Evolutionary conservation across 495 filamentous ascomycete genomes (phyloP).

Genomic region (Annulohypoxylon bovei): DNA sequence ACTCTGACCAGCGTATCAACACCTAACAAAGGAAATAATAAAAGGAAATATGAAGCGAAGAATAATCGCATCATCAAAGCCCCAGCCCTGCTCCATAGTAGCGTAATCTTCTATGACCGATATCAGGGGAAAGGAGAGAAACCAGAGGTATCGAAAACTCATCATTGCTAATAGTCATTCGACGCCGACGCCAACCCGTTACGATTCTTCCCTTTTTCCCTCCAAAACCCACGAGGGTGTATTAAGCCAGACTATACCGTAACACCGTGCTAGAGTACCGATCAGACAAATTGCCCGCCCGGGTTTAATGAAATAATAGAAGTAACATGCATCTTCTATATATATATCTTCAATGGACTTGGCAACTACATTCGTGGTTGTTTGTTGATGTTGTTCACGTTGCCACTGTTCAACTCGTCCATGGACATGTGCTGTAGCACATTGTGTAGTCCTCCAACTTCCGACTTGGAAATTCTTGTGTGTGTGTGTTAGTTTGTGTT

Average conservation of each 20-base stretch:
- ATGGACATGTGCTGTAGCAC: slow-evolving; percentile 4
- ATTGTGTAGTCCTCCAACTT: background rate
- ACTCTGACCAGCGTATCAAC: background rate
- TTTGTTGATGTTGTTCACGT: background rate
- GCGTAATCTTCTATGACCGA: background rate
- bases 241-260: background rate
- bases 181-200: background rate
- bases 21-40: background rate
- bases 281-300: background rate
- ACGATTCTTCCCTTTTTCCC: background rate
- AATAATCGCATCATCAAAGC: background rate
- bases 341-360: background rate
- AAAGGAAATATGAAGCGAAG: background rate
- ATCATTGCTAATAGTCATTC: background rate
- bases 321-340: background rate
- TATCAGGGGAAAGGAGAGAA: background rate
- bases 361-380: background rate
- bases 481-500: no score
- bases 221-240: background rate
- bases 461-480: background rate
- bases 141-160: slow-evolving; percentile 10
- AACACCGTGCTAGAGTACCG: background rate
- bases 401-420: background rate
- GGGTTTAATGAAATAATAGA: background rate
- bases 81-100: background rate